phyloP scores from a whole-genome alignment of 306 rosid genomes.

The Calophaca sinica region DNA sequence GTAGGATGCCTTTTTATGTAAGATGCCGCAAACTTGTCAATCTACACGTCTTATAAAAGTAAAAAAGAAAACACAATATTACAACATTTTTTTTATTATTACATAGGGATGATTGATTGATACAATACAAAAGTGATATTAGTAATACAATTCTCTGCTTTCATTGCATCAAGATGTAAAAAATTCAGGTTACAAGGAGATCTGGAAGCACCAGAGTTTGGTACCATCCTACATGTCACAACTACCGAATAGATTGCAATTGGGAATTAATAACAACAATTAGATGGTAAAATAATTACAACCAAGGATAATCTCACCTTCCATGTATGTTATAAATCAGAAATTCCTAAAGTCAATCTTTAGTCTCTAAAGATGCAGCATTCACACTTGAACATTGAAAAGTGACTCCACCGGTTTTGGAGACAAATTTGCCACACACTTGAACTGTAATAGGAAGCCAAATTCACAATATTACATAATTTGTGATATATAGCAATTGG shows the following conservation, averaged over 20 bases:
- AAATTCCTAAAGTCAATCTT: constrained; percentile 37
- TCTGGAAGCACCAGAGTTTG: constrained; percentile 62
- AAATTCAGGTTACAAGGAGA: constrained; percentile 52
- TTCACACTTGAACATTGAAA: constrained; percentile 56
- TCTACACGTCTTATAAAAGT: not conserved
- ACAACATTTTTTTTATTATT: too few relatives aligned
- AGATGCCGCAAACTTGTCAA: not conserved
- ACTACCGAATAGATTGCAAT: constrained; percentile 15
- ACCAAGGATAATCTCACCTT: constrained; percentile 41
- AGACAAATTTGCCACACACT: constrained; percentile 67
- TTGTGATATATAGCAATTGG: too few relatives aligned
- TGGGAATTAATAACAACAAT: constrained; percentile 30
- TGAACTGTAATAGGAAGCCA: constrained; percentile 68
- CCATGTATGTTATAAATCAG: constrained; percentile 11
- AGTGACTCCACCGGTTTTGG: constrained; percentile 60
- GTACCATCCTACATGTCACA: constrained; percentile 50
- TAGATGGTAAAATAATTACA: constrained; percentile 37
- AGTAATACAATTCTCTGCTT: constrained; percentile 30
- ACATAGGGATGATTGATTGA: too few relatives aligned
- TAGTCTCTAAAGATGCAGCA: constrained; percentile 29
- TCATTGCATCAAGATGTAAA: constrained; percentile 43
- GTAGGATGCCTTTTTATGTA: too few relatives aligned
- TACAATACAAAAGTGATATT: too few relatives aligned
- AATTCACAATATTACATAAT: not conserved
- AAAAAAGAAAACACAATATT: too few relatives aligned